Evolutionary conservation across 768 basidiomycete genomes (phyloP), one percentile per base, ranked within the genome.

Genomic region (Mycena kentingensis): DNA sequence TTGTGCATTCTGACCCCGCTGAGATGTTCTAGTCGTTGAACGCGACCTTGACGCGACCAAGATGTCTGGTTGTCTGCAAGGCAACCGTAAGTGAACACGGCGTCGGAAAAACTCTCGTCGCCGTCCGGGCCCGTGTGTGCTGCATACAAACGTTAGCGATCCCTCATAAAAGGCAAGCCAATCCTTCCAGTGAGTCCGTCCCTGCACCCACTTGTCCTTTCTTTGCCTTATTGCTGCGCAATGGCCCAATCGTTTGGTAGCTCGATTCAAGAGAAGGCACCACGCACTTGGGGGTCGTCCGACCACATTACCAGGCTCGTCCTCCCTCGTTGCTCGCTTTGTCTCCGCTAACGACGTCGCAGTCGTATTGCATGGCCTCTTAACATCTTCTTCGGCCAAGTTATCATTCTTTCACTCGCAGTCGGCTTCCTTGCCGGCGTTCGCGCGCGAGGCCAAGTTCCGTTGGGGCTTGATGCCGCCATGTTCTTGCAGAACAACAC

Each of bases 331-430:
- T 32, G 31, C 16, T 32, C 31, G 10, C 31, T 8, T 8, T 16
- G 10, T 8, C 16, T 16, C 10, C 16, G 31, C 31, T 32, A n/a
- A n/a, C n/a, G n/a, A 8, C 37, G 11, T 8, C 21, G 19, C 21
- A 42, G 41, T n/a, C 41, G 41, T 26, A 42, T 42, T 11, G 19
- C 24, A 22, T 49, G 37, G 48, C 48, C 48, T 6, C 21, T 49
- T 10, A 25, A 15, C 25, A 39, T 49, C 31, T 18, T 49, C 13
- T 10, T 41, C 11, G 48, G 48, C 35, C 48, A 49, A 21, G 8
- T 28, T 7, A 6, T 5, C 6, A 16, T 49, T 19, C 48, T 49
- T 16, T 24, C 21, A 11, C 41, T 42, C 7, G 25, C 41, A 5
- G 22, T 42, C 18, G 41, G 41, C 5, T 42, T 42, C 41, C 21